A percentile compares a stretch with the other conserved stretches of the same genome.
Evolutionary conservation across 1,139 yeast species (phyloP).

Genomic region (Tardiomyces blankii): DNA sequence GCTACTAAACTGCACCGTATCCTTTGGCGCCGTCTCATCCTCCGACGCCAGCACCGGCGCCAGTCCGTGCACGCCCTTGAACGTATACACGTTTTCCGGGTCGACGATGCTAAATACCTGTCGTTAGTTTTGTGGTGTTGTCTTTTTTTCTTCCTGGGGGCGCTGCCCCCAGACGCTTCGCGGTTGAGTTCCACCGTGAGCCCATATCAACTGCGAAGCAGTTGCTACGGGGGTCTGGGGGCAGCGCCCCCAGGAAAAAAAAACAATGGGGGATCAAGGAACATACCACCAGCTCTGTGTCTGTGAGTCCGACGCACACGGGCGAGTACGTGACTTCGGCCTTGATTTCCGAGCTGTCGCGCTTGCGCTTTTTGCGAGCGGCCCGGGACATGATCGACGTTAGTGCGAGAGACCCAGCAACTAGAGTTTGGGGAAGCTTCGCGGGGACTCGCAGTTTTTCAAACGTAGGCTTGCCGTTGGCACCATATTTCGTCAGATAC

Average conservation of each 20-base stretch:
- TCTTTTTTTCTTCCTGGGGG: no score
- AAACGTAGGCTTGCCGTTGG: slow-evolving; percentile 6
- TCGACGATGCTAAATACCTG: background rate
- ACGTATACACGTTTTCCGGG: background rate
- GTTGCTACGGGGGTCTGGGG: no score
- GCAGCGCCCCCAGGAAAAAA: no score
- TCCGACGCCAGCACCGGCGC: background rate
- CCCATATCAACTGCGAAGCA: no score
- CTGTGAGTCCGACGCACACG: background rate
- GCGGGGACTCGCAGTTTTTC: slow-evolving; percentile 3
- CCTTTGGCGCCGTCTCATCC: background rate
- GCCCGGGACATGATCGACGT: background rate
- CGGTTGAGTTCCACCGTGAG: no score
- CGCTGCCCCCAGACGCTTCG: no score
- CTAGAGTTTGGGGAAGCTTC: slow-evolving; percentile 5
- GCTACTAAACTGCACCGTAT: background rate
- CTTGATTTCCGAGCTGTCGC: background rate
- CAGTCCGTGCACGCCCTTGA: background rate
- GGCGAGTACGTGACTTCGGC: background rate
- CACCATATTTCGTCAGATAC: slow-evolving; percentile 3
- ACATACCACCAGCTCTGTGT: background rate
- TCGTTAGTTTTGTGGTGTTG: background rate
- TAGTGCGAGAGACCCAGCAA: slow-evolving; percentile 1
- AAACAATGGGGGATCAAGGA: background rate
- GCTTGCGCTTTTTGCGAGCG: background rate